phyloP scores from a whole-genome alignment of 805 yeast species.

The Candida insectalens region DNA sequence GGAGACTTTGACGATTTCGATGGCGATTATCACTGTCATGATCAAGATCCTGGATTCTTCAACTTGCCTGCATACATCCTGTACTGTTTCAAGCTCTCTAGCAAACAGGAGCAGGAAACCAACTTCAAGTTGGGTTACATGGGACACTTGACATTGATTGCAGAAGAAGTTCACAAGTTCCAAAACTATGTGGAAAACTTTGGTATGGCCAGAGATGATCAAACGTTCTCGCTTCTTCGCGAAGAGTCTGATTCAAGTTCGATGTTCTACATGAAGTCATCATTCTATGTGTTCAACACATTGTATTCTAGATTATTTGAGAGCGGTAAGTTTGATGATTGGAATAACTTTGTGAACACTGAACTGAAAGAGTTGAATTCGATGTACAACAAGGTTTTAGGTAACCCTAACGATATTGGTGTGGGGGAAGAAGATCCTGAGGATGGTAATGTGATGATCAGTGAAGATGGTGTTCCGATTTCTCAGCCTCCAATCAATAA shows the following conservation, averaged over 20 bases:
- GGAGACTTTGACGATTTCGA: constrained; percentile 20
- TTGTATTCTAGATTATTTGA: constrained; percentile 22
- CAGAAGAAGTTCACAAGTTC: constrained; percentile 52
- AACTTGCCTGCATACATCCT: constrained; percentile 22
- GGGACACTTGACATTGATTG: constrained; percentile 48
- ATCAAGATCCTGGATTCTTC: constrained; percentile 22
- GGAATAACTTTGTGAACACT: constrained; percentile 43
- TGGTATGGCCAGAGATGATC: constrained; percentile 24
- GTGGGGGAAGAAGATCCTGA: constrained; percentile 5
- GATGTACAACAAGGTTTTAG: constrained; percentile 47
- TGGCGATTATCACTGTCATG: constrained; percentile 7
- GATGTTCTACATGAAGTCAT: constrained; percentile 21
- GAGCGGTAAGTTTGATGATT: constrained; percentile 18
- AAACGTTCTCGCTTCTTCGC: constrained; percentile 20
- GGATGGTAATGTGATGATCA: constrained; percentile 1
- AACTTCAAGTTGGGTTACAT: constrained; percentile 47
- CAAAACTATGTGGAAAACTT: constrained; percentile 26
- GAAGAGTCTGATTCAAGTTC: constrained; percentile 20
- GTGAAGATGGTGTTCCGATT: constrained; percentile 8
- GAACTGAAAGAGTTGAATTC: constrained; percentile 42
- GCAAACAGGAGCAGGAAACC: constrained; percentile 21
- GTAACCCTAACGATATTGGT: constrained; percentile 29
- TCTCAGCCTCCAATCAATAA: constrained; percentile 13
- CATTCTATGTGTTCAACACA: constrained; percentile 23
- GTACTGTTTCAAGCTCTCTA: constrained; percentile 20